Conservation (phyloP, 495 filamentous ascomycete genomes). For the Xanthoparmelia taractica region DNA sequence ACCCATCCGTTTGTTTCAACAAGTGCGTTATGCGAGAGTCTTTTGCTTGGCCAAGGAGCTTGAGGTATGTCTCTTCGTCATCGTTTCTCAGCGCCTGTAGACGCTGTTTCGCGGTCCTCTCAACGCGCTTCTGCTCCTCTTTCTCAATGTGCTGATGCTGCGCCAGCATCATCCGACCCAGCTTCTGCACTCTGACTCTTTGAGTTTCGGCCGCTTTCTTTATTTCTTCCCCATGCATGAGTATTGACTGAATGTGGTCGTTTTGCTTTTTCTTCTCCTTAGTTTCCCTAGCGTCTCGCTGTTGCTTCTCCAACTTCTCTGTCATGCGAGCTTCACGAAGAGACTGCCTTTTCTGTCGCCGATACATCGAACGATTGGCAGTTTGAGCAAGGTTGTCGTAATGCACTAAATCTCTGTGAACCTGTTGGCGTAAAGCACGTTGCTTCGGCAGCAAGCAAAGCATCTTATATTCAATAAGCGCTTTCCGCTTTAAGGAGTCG, state of each 20-base stretch:
- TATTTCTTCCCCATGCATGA: conserved; percentile 62
- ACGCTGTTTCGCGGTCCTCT: conserved; percentile 97
- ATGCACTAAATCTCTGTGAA: conserved; percentile 82
- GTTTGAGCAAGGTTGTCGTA: conserved; percentile 94
- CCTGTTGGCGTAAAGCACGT: conserved; percentile 70
- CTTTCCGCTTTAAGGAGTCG: conserved; percentile 77
- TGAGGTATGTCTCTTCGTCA: conserved; percentile 97
- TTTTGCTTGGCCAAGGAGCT: conserved; percentile 93
- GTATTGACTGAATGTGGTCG: conserved; percentile 72
- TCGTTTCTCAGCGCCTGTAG: conserved; percentile 96
- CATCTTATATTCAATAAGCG: conserved; percentile 87
- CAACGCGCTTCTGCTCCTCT: conserved; percentile 95
- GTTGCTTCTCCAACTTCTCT: conserved; percentile 97
- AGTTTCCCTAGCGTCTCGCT: conserved; percentile 86
- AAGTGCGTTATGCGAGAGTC: conserved; percentile 98
- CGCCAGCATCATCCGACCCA: conserved; percentile 75
- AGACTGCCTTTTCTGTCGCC: conserved; percentile 93
- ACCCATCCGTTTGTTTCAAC: conserved; percentile 90
- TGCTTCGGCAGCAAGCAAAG: conserved; percentile 78
- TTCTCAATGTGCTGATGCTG: conserved; percentile 97
- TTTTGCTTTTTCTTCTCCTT: conserved; percentile 93
- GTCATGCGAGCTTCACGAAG: conserved; percentile 94
- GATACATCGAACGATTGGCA: conserved; percentile 78
- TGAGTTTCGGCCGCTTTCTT: conserved; percentile 47
- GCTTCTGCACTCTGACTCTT: conserved; percentile 64